Evolutionary conservation across 2,329 filamentous ascomycete species (phyloP), one percentile per base, ranked within the genome.

Genomic region (Parasarocladium wereldwijsianum): DNA sequence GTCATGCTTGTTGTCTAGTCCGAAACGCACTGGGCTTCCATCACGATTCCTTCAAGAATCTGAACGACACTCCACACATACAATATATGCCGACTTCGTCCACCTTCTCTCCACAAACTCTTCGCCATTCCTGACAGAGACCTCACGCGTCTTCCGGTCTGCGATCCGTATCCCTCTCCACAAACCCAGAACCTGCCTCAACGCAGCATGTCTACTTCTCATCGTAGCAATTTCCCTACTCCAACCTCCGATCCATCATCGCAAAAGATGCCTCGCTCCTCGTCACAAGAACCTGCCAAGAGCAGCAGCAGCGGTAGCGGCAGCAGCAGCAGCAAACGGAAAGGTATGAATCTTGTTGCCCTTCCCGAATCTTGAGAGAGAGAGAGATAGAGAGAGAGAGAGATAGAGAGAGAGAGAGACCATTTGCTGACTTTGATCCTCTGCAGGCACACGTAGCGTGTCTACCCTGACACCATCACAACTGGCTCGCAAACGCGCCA

Each of bases 391-490:
- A 8, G 8, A 21, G n/a, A n/a, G n/a, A n/a, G n/a, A 7, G 6
- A 24, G 20, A 22, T n/a, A 22, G 8, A 8, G 8, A 8, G 20
- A n/a, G 20, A 22, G n/a, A n/a, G 8, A 8, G 8, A 21, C 20
- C 20, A 21, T n/a, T 21, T n/a, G 20, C 20, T 26, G 25, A 17
- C 29, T 23, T 26, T 26, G 17, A 34, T 20, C 23, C 25, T 26
- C 17, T 23, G 19, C 18, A 65, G 68, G 67, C 27, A 69, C 78
- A 35, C 72, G 84, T 40, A 85, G 81, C 38, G 85, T 93, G 33
- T 83, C 84, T 38, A 87, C 81, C 45, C 65, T 93, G 47, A 92
- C 83, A 8, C 80, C 84, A 5, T 80, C 86, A 37, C 86, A 93
- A 55, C 69, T 93, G 35, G 82, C 79, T 17, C 80, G 85, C 52